phyloP scores from a whole-genome alignment of 2,329 filamentous ascomycete species.

The Emmonsiellopsis sp. region DNA sequence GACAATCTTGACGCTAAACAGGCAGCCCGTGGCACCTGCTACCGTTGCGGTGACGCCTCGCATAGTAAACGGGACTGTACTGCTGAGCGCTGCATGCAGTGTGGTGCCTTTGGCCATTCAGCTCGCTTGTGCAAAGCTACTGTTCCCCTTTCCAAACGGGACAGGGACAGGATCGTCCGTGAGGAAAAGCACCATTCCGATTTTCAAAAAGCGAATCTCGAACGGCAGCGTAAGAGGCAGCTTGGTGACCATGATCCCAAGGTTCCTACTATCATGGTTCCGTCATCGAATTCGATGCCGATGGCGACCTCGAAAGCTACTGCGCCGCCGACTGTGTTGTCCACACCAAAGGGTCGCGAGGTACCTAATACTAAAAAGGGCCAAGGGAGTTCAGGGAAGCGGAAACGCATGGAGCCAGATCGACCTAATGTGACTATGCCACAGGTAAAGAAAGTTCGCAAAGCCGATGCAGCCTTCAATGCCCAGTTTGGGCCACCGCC shows the following conservation, averaged over 20 bases:
- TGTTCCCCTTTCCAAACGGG: conserved; percentile 25
- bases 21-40: conserved; percentile 30
- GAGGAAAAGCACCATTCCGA: conserved; percentile 29
- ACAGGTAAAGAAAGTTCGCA: conserved; percentile 21
- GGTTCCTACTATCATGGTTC: conserved; percentile 31
- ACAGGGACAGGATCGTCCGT: conserved; percentile 26
- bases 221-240: conserved; percentile 33
- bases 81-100: conserved; percentile 34
- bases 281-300: conserved; percentile 10
- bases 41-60: conserved; percentile 31
- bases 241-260: conserved; percentile 37
- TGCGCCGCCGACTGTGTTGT: too few species aligned
- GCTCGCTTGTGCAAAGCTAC: conserved; percentile 25
- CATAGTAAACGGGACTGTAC: conserved; percentile 32
- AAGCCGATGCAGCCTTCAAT: conserved; percentile 13
- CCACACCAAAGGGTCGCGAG: background rate
- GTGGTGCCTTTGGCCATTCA: conserved; percentile 36
- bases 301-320: background rate
- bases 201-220: conserved; percentile 24
- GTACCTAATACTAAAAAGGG: background rate
- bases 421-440: conserved; percentile 11
- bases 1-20: conserved; percentile 36
- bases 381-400: conserved; percentile 16
- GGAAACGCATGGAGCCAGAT: conserved; percentile 24
- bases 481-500: conserved; percentile 10